Conservation (phyloP, 768 basidiomycete genomes). For the Leucosporidium yakuticum region DNA sequence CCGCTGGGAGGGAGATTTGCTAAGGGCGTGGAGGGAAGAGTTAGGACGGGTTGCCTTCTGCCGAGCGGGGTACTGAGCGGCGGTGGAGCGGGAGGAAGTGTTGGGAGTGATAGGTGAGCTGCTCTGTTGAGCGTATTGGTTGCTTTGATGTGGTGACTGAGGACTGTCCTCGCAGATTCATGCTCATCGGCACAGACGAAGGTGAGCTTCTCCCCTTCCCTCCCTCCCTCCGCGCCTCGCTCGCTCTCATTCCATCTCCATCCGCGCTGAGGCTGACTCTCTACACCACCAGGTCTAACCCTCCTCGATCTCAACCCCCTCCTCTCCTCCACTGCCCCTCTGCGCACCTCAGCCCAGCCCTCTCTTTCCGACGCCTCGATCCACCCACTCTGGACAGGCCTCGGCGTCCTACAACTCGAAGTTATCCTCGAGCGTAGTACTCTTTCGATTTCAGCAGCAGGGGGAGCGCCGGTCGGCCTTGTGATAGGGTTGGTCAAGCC, state of each 20-base stretch:
- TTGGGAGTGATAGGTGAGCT: background rate
- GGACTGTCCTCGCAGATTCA: constrained; percentile 1
- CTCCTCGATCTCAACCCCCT: constrained; percentile 16
- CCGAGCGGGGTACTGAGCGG: background rate
- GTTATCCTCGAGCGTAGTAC: background rate
- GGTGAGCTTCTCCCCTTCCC: background rate
- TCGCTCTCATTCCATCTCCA: no score
- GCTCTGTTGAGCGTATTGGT: background rate
- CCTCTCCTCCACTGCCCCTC: constrained; percentile 1
- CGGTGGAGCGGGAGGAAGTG: background rate
- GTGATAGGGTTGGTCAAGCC: constrained; percentile 2
- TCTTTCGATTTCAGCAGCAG: background rate
- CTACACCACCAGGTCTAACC: constrained; percentile 10
- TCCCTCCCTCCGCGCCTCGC: no score
- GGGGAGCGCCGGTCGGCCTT: constrained; percentile 4
- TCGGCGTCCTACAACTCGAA: constrained; percentile 19
- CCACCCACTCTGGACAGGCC: constrained; percentile 12
- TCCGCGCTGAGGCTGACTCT: constrained; percentile 6
- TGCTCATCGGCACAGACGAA: constrained; percentile 14
- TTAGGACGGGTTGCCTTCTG: background rate
- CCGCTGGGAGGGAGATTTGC: constrained; percentile 21
- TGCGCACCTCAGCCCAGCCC: background rate
- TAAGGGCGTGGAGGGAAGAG: constrained; percentile 1
- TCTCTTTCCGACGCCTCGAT: background rate
- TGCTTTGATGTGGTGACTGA: background rate